These are phyloP conservation scores for Paramecium caudatum DNA, from an alignment of 73 alveolate genomes.

Conservation along the genomic window DNA sequence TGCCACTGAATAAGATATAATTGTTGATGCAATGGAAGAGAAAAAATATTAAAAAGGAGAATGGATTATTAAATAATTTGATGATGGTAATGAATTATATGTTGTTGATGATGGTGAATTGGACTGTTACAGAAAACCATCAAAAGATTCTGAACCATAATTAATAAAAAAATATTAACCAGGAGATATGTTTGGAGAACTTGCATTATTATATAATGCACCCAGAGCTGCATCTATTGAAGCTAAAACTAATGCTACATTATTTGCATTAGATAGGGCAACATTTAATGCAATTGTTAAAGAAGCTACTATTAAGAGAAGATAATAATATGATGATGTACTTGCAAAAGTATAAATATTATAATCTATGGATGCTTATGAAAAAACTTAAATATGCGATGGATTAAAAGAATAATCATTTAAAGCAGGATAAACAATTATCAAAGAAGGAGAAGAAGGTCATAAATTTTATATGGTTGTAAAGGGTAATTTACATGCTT, in stretches of 20 bases:
- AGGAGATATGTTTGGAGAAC: conserved; percentile 92
- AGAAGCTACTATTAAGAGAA: conserved; percentile 86
- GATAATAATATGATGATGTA: conserved; percentile 92
- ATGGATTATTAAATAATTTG: conserved; percentile 90
- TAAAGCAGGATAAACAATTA: conserved; percentile 83
- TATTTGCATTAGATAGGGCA: conserved; percentile 83
- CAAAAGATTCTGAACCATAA: conserved; percentile 71
- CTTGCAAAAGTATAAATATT: conserved; percentile 84
- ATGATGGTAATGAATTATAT: conserved; percentile 92
- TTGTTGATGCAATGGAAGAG: conserved; percentile 87
- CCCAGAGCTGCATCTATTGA: conserved; percentile 90
- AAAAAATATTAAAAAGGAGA: conserved; percentile 78
- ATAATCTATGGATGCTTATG: conserved; percentile 90
- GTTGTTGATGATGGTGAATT: conserved; percentile 92
- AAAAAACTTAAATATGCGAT: conserved; percentile 88
- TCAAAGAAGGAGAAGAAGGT: conserved; percentile 86
- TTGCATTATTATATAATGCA: conserved; percentile 85
- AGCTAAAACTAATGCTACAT: conserved; percentile 80
- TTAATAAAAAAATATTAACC: conserved; percentile 80
- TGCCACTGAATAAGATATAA: conserved; percentile 76
- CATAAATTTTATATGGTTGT: conserved; percentile 87
- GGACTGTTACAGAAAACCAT: conserved; percentile 81
- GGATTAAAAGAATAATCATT: conserved; percentile 85
- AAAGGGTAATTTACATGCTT: conserved; percentile 87
- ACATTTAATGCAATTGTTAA: conserved; percentile 88